Evolutionary conservation across 768 basidiomycete genomes (phyloP).

Genomic region (Phylloporus sp.): DNA sequence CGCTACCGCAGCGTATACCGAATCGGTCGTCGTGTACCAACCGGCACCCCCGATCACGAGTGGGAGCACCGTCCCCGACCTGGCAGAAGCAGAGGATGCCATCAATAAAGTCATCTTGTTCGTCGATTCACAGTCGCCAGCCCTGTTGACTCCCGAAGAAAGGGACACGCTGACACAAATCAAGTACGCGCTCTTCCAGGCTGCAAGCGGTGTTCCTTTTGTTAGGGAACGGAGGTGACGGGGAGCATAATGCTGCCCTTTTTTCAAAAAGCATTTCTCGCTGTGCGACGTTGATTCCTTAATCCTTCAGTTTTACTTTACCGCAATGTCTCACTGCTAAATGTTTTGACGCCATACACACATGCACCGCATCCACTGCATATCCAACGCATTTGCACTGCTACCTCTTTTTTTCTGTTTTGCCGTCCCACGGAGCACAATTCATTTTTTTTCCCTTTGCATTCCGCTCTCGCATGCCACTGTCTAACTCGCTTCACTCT

Average conservation of each 20-base stretch:
- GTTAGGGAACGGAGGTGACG: constrained; percentile 30
- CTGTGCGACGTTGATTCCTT: constrained; percentile 11
- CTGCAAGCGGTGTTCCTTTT: constrained; percentile 35
- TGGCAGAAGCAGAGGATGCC: constrained; percentile 50
- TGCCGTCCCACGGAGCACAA: constrained; percentile 14
- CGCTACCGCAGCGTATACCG: constrained; percentile 22
- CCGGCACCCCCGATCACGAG: constrained; percentile 29
- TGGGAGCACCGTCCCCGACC: constrained; percentile 33
- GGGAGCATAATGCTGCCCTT: not conserved
- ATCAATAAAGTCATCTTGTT: constrained; percentile 51
- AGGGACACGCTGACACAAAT: constrained; percentile 41
- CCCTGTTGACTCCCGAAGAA: constrained; percentile 32
- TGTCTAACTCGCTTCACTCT: constrained; percentile 13
- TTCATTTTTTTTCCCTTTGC: constrained; percentile 15
- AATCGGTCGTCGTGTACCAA: constrained; percentile 32
- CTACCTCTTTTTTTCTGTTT: constrained; percentile 12
- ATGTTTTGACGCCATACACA: constrained; percentile 13
- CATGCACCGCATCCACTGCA: constrained; percentile 23
- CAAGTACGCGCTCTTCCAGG: constrained; percentile 51
- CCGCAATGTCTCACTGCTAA: constrained; percentile 21
- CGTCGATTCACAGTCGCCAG: constrained; percentile 39
- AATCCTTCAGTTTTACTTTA: constrained; percentile 9
- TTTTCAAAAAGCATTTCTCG: constrained; percentile 18
- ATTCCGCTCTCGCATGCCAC: constrained; percentile 23
- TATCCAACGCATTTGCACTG: constrained; percentile 22